Percentiles rank a stretch among this genome's conserved stretches.
Conservation (phyloP, 306 rosid species). For the Begonia loranthoides region DNA sequence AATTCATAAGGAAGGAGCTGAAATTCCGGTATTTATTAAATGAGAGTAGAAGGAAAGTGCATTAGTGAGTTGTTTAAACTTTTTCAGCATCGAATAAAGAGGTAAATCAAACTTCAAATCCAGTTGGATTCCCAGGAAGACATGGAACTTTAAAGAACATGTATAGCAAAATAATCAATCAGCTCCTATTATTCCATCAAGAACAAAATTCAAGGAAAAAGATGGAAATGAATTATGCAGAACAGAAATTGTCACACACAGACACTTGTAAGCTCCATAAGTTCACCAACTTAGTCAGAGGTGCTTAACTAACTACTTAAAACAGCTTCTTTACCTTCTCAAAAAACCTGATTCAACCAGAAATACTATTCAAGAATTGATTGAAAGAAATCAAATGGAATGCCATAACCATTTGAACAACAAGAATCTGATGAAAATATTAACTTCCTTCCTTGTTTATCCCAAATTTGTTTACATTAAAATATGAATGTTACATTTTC, state of each 20-base stretch:
- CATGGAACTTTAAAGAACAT: conserved; percentile 5
- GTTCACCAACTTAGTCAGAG: not conserved
- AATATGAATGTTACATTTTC: no score
- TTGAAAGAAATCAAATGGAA: no score
- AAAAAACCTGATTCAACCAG: no score
- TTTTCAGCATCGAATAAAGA: conserved; percentile 7
- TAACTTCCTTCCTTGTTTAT: no score
- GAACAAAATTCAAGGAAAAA: not conserved
- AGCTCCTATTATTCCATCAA: not conserved
- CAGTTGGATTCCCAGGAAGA: conserved; percentile 5
- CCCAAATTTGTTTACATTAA: no score
- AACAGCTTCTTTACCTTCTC: not conserved
- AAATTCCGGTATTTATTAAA: no score
- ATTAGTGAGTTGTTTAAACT: not conserved
- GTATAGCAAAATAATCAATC: conserved; percentile 3
- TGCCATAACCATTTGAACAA: no score
- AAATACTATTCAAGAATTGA: no score
- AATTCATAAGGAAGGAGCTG: no score
- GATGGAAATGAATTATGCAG: conserved; percentile 5
- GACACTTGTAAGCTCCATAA: conserved; percentile 1
- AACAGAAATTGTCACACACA: not conserved
- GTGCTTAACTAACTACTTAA: conserved; percentile 1
- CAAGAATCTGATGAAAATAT: no score
- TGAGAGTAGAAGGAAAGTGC: no score
- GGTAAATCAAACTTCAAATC: conserved; percentile 5